Conservation (phyloP, 1,284 basidiomycete genomes). For the Ganoderma lingzhi region DNA sequence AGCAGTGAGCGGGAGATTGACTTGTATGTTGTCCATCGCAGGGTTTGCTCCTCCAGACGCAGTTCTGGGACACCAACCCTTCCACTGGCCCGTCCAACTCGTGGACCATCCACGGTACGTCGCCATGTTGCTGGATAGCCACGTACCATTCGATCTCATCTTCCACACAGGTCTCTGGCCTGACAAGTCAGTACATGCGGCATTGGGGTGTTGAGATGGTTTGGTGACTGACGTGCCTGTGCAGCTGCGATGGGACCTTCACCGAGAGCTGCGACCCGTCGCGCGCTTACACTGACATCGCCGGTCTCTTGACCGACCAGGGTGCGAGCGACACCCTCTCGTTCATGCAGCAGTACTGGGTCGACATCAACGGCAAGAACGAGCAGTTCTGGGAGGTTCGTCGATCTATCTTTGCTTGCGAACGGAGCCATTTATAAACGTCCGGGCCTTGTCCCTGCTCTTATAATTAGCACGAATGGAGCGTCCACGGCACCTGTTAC, state of each 20-base stretch:
- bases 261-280: constrained; percentile 69
- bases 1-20: constrained; percentile 9
- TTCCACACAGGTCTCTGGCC: constrained; percentile 67
- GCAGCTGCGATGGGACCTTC: constrained; percentile 76
- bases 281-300: constrained; percentile 66
- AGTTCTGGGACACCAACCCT: constrained; percentile 53
- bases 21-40: constrained; percentile 35
- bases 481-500: constrained; percentile 77
- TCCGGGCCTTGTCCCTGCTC: neutral
- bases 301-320: constrained; percentile 59
- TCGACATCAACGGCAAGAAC: constrained; percentile 66
- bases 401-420: neutral
- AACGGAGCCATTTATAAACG: neutral
- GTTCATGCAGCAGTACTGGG: constrained; percentile 79
- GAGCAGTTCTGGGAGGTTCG: constrained; percentile 77
- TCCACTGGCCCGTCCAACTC: constrained; percentile 69
- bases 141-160: constrained; percentile 10
- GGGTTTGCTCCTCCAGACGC: constrained; percentile 72
- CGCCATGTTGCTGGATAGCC: neutral
- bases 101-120: constrained; percentile 80
- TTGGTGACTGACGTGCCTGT: constrained; percentile 11
- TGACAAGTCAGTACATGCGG: constrained; percentile 57
- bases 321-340: constrained; percentile 68
- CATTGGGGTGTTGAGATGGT: neutral
- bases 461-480: constrained; percentile 66